Evolutionary conservation across 2,329 filamentous ascomycete species (phyloP), one percentile per base, ranked within the genome.

Genomic region (Geoglossum cookeanum): DNA sequence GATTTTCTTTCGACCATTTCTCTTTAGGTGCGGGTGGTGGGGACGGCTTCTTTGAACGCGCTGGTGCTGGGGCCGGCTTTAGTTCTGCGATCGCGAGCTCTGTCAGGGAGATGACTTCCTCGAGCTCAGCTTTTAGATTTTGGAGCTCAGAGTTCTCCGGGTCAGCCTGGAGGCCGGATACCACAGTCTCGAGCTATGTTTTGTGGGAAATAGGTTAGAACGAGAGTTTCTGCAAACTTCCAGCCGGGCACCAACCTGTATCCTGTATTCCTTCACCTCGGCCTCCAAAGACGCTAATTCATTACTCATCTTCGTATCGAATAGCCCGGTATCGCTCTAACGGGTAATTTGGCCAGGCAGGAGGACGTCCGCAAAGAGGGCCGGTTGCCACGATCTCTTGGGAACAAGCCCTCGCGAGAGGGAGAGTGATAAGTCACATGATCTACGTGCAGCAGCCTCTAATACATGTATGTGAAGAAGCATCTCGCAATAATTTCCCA

Each of bases 21-120:
- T 84, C 79, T 64, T 80, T 79, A 57, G 75, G 70, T 15, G 75
- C 70, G 52, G 75, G 73, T n/a, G 76, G 71, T 51, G 75, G 73
- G 45, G 76, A 70, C 55, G 76, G 59, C 63, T 73, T 68, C 64
- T 68, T 61, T 61, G 71, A 62, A 62, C 75, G 68, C 64, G 65
- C 64, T 53, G 70, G 62, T 59, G 78, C 75, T 61, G 77, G 68
- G 67, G 72, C 63, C 68, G 80, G 79, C 71, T 85, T 83, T 68
- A 92, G 77, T 70, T 92, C 86, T 72, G 84, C 83, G 69, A 96
- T 84, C 64, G 83, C 80, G 67, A 84, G 81, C 74, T 90, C 80
- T 70, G 88, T 80, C 64, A 89, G 78, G 68, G 78, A 77, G 70
- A 97, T 84, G 71, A 87, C 81, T 72, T 84, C 79, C 75, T 87